phyloP scores from a whole-genome alignment of 192 early-diverging fungal genomes.

The Powellomyces hirtus region DNA sequence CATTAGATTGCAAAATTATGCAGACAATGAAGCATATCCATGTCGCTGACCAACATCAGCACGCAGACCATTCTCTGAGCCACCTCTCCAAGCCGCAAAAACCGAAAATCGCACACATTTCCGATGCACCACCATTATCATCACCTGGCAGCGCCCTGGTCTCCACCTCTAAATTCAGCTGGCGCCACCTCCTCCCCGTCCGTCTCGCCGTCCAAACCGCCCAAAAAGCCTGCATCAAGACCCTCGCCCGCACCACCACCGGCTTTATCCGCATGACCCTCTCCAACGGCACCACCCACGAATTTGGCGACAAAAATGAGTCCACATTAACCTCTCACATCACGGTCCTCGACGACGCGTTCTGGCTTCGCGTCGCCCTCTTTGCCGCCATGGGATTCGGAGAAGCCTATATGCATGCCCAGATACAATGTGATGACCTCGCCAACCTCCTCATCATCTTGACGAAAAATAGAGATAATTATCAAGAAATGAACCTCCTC shows the following conservation, averaged over 20 bases:
- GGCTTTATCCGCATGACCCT: slow-evolving; percentile 10
- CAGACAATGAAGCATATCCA: no score
- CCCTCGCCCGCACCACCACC: background rate
- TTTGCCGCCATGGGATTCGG: slow-evolving; percentile 58
- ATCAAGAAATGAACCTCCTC: slow-evolving; percentile 43
- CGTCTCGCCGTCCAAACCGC: background rate
- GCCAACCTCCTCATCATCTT: slow-evolving; percentile 55
- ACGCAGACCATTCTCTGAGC: background rate
- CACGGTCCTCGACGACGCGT: slow-evolving; percentile 51
- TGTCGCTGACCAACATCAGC: background rate
- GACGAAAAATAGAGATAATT: slow-evolving; percentile 55
- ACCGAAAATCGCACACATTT: background rate
- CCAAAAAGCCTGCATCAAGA: slow-evolving; percentile 10
- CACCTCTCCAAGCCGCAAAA: background rate
- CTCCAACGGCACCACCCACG: background rate
- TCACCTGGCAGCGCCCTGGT: background rate
- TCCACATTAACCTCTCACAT: slow-evolving; percentile 36
- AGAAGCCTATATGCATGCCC: slow-evolving; percentile 69
- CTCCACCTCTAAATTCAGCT: background rate
- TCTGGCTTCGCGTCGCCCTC: slow-evolving; percentile 64
- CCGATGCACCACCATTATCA: background rate
- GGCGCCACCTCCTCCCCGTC: background rate
- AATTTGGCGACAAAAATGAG: slow-evolving; percentile 40
- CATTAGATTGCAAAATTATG: no score
- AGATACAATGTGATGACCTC: slow-evolving; percentile 52